Conservation (phyloP, 345 rosid genomes). For the Populus tremula region DNA sequence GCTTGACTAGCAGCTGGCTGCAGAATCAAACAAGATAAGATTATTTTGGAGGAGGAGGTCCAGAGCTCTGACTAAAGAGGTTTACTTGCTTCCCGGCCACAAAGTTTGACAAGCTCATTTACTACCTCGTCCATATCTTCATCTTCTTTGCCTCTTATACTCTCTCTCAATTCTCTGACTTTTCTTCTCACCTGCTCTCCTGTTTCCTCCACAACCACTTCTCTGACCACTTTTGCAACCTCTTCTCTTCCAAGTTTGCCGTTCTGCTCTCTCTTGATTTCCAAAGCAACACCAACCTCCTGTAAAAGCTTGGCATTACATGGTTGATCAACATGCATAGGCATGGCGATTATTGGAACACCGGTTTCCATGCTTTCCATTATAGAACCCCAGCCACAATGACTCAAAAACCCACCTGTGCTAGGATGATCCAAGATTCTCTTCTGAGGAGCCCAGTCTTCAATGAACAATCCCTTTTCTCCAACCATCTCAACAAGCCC, state of each 20-base stretch:
- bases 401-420: constrained; percentile 39
- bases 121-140: constrained; percentile 23
- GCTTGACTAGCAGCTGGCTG: too few relatives aligned
- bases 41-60: too few relatives aligned
- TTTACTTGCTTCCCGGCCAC: not conserved
- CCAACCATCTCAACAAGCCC: constrained; percentile 30
- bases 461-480: constrained; percentile 26
- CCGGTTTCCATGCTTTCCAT: constrained; percentile 37
- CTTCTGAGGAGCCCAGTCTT: constrained; percentile 40
- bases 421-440: constrained; percentile 24
- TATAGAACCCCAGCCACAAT: constrained; percentile 44
- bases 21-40: too few relatives aligned
- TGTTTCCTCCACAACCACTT: constrained; percentile 14
- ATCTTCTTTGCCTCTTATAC: constrained; percentile 21
- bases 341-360: constrained; percentile 37
- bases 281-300: constrained; percentile 46
- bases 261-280: constrained; percentile 18
- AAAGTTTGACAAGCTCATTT: constrained; percentile 17
- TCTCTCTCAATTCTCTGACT: constrained; percentile 22
- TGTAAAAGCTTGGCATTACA: constrained; percentile 30
- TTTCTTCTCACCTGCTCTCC: constrained; percentile 32
- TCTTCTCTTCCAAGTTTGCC: constrained; percentile 21
- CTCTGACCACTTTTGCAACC: constrained; percentile 30
- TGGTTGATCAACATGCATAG: constrained; percentile 37
- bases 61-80: too few relatives aligned